These are phyloP conservation scores for Tolypocladium endophyticum DNA, from an alignment of 2,329 filamentous ascomycete genomes.

Conservation along the genomic window DNA sequence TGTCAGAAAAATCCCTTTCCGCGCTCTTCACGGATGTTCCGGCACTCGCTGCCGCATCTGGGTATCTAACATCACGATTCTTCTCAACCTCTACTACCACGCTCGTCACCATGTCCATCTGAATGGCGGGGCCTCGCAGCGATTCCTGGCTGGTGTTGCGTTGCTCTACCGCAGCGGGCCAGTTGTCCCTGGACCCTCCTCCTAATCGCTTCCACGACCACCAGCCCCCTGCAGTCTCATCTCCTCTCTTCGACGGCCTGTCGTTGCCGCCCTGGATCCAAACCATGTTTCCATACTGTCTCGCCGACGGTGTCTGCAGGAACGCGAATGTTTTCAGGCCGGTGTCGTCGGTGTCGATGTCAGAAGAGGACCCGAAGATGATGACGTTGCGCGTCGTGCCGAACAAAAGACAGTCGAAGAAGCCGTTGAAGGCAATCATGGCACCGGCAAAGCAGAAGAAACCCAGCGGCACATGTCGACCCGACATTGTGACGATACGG, in stretches of 20 bases:
- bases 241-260: constrained; percentile 1
- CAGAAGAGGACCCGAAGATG: constrained; percentile 29
- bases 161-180: constrained; percentile 1
- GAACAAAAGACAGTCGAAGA: constrained; percentile 44
- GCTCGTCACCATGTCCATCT: constrained; percentile 32
- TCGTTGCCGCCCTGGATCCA: constrained; percentile 20
- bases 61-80: constrained; percentile 15
- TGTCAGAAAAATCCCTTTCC: constrained; percentile 11
- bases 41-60: constrained; percentile 10
- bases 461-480: constrained; percentile 33
- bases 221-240: constrained; percentile 13
- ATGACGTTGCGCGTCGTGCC: constrained; percentile 41
- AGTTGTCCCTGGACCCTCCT: constrained; percentile 3
- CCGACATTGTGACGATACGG: constrained; percentile 52
- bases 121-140: constrained; percentile 26
- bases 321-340: constrained; percentile 43
- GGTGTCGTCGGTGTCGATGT: constrained; percentile 30
- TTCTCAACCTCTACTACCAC: constrained; percentile 28
- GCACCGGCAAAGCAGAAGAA: constrained; percentile 51
- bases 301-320: constrained; percentile 27
- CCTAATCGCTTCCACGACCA: constrained; percentile 14
- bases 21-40: constrained; percentile 16
- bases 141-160: constrained; percentile 19
- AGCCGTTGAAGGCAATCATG: constrained; percentile 47
- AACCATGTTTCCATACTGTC: constrained; percentile 31